Conservation (phyloP, 2,329 filamentous ascomycete species). For the Calonectria pauciramosa region DNA sequence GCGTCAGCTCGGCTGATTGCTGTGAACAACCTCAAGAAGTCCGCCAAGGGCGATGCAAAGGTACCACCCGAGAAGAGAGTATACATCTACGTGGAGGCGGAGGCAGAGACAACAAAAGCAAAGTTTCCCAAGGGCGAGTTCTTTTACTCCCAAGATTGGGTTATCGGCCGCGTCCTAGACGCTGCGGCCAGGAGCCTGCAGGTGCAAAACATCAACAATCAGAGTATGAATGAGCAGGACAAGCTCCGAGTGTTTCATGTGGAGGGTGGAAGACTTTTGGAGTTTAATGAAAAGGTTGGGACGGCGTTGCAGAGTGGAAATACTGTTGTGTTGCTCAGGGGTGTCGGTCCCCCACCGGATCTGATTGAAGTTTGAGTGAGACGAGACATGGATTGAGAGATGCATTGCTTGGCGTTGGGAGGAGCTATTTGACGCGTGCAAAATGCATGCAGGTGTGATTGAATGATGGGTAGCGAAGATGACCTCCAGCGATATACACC, state of each 20-base stretch:
- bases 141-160: constrained; percentile 88
- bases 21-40: constrained; percentile 84
- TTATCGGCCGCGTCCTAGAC: constrained; percentile 86
- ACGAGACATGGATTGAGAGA: constrained; percentile 8
- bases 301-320: constrained; percentile 82
- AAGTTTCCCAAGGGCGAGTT: constrained; percentile 88
- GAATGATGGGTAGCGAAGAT: background rate
- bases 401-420: constrained; percentile 38
- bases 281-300: constrained; percentile 90
- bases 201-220: constrained; percentile 87
- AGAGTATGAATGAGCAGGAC: constrained; percentile 80
- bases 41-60: constrained; percentile 90
- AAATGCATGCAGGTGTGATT: background rate
- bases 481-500: background rate
- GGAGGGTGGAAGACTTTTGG: constrained; percentile 86
- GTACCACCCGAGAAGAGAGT: constrained; percentile 86
- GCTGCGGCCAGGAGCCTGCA: constrained; percentile 82
- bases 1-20: constrained; percentile 76
- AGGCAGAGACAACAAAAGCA: constrained; percentile 84
- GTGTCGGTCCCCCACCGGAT: constrained; percentile 84
- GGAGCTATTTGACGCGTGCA: background rate
- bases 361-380: constrained; percentile 67
- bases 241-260: constrained; percentile 93
- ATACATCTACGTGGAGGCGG: constrained; percentile 91
- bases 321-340: constrained; percentile 88